Evolutionary conservation across 2,329 filamentous ascomycete species (phyloP).

Genomic region (Scedosporium aurantiacum): DNA sequence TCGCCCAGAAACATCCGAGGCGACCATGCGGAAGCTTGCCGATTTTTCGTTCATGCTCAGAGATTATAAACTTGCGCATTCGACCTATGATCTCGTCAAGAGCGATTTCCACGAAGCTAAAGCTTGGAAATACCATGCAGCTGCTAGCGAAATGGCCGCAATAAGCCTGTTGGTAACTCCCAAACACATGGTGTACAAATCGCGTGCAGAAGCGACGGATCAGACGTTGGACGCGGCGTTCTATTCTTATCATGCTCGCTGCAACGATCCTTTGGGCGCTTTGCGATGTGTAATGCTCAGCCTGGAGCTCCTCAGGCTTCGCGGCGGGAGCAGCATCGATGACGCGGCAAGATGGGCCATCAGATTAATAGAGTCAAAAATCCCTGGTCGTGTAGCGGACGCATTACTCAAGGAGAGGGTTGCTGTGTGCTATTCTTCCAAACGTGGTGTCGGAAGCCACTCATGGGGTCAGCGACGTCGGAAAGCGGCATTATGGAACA

Average conservation of each 20-base stretch:
- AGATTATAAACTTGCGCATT: constrained; percentile 87
- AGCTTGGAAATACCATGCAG: constrained; percentile 91
- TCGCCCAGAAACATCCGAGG: constrained; percentile 71
- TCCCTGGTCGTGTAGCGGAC: constrained; percentile 65
- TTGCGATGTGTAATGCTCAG: constrained; percentile 65
- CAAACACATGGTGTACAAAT: constrained; percentile 60
- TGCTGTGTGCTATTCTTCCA: constrained; percentile 70
- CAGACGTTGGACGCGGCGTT: constrained; percentile 80
- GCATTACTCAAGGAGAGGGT: constrained; percentile 79
- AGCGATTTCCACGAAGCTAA: constrained; percentile 91
- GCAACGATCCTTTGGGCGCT: constrained; percentile 67
- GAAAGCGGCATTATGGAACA: constrained; percentile 83
- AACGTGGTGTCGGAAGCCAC: constrained; percentile 53
- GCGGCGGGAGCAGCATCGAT: constrained; percentile 70
- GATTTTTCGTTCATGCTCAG: constrained; percentile 96
- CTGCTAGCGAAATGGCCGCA: constrained; percentile 89
- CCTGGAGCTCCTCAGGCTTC: constrained; percentile 70
- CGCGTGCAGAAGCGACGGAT: constrained; percentile 69
- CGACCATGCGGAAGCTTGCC: constrained; percentile 82
- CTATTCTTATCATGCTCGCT: constrained; percentile 87
- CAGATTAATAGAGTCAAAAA: constrained; percentile 65
- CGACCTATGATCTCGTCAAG: constrained; percentile 81
- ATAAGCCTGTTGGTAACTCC: constrained; percentile 72
- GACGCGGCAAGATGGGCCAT: constrained; percentile 80
- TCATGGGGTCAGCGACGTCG: constrained; percentile 61